Base-by-base conservation (phyloP, 2,329 filamentous ascomycete species). In the Leptographium procerum region DNA sequence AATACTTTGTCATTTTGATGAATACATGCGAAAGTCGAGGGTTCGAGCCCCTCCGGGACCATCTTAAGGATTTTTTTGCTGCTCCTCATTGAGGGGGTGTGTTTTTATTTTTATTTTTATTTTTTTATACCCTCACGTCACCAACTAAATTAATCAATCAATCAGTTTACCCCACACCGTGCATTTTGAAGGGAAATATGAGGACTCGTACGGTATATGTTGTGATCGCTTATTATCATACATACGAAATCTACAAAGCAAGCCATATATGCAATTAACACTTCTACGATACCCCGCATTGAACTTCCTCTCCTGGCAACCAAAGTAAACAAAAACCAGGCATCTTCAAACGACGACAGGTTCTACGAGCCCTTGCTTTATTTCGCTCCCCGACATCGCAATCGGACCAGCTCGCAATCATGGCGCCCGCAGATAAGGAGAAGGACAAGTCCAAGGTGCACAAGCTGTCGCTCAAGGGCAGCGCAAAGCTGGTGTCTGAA, bases 391-490 rank as follows among this genome's bases (percentile, higher is more conserved):
- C 52, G 6, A 40, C 52, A 28, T n/a, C 34, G n/a, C 11, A 34
- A 22, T 14, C 45, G 43, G 24, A 33, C 19, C 40, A 16, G 26
- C 22, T 55, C 31, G 24, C 28, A 14, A 26, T 14, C 28, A 65
- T 65, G 63, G 60, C 62, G 40, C 61, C 64, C 19, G 24, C 52
- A 47, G 59, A 61, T 52, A 71, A 71, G 56, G 74, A 78, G 55
- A 84, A 83, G 71, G 82, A 85, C 68, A 91, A 91, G 68, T 89
- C 89, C 65, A 96, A 96, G 74, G 85, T 91, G 61, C 94, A 99
- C 77, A 97, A 96, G 79, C 83, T 99, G 62, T 89, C 91, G 43
- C 79, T 96, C 62, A 92, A 91, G 73, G 89, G 88, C 74, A 82
- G 76, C 65, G 84, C 90, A 45, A 95, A 92, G 73, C 82, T 95